A percentile compares a stretch with the other conserved stretches of the same genome.
phyloP scores from a whole-genome alignment of 305 asterid species.

The Withania somnifera region DNA sequence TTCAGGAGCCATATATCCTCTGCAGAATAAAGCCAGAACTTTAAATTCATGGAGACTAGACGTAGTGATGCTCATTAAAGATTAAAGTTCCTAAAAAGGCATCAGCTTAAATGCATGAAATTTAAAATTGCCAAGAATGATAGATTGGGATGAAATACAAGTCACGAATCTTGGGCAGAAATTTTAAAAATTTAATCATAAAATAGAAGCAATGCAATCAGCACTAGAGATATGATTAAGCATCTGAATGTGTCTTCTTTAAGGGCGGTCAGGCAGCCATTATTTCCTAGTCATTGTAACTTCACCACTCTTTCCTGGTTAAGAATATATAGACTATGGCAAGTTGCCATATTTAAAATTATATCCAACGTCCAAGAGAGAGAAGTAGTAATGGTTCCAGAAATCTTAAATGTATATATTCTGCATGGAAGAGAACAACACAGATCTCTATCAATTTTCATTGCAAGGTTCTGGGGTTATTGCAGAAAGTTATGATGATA shows the following conservation, averaged over 20 bases:
- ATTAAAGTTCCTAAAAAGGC: not conserved
- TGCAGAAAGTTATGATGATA: not conserved
- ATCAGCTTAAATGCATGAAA: not conserved
- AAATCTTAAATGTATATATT: not conserved
- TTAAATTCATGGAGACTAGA: not conserved
- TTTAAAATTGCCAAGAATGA: not conserved
- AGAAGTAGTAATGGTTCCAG: not conserved
- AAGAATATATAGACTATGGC: not conserved
- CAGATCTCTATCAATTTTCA: not conserved
- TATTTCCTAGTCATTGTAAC: not conserved
- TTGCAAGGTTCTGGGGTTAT: not conserved
- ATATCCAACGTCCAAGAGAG: not conserved
- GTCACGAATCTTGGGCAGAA: not conserved
- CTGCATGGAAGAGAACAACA: not conserved
- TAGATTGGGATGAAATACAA: not conserved
- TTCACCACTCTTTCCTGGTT: not conserved
- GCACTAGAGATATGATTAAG: not conserved
- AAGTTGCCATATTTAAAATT: not conserved
- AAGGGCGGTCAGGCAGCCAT: not conserved
- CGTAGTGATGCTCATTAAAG: not conserved
- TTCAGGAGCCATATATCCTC: conserved; percentile 86
- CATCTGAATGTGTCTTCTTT: not conserved
- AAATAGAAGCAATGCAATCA: not conserved
- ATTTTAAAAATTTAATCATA: not conserved
- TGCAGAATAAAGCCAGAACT: not conserved